A percentile compares a stretch with the other conserved stretches of the same genome.
These are phyloP conservation scores for Cercospora zeae-maydis DNA, from an alignment of 2,329 filamentous ascomycete species.

Conservation along the genomic window DNA sequence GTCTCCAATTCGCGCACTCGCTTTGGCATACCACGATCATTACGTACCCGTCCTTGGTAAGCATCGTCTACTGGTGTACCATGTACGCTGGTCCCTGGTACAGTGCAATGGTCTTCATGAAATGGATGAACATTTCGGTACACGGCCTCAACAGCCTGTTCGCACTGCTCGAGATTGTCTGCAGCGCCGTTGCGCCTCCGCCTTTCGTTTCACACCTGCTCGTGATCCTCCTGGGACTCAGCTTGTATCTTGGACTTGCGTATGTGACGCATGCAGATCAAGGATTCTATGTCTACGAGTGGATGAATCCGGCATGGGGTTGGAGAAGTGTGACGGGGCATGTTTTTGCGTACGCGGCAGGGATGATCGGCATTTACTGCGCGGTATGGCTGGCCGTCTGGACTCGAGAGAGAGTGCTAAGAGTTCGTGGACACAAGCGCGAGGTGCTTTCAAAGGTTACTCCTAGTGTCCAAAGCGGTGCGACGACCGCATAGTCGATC, in stretches of 20 bases:
- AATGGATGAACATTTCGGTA: conserved; percentile 20
- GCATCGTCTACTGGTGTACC: conserved; percentile 16
- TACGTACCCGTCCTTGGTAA: conserved; percentile 9
- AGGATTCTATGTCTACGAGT: conserved; percentile 16
- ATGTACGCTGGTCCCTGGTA: conserved; percentile 16
- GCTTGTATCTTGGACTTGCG: conserved; percentile 13
- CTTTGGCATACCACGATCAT: conserved; percentile 14
- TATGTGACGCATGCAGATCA: conserved; percentile 13
- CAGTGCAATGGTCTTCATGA: conserved; percentile 1
- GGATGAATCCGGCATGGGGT: conserved; percentile 16
- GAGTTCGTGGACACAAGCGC: neutral
- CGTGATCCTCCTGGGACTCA: conserved; percentile 9
- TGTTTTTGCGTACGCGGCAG: conserved; percentile 15
- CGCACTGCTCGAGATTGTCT: conserved; percentile 14
- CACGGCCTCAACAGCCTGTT: conserved; percentile 20
- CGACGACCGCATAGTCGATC: no score
- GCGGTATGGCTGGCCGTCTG: conserved; percentile 13
- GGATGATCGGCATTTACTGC: conserved; percentile 12
- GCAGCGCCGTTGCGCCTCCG: conserved; percentile 10
- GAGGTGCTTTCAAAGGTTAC: neutral
- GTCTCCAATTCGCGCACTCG: conserved; percentile 5
- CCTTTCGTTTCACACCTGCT: conserved; percentile 12
- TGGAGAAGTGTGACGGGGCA: conserved; percentile 14
- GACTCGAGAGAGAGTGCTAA: neutral
- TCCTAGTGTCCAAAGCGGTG: neutral